Percentiles rank a stretch among this genome's conserved stretches.
These are phyloP conservation scores for Suillus hirtellus DNA, from an alignment of 768 basidiomycete genomes.

Conservation along the genomic window DNA sequence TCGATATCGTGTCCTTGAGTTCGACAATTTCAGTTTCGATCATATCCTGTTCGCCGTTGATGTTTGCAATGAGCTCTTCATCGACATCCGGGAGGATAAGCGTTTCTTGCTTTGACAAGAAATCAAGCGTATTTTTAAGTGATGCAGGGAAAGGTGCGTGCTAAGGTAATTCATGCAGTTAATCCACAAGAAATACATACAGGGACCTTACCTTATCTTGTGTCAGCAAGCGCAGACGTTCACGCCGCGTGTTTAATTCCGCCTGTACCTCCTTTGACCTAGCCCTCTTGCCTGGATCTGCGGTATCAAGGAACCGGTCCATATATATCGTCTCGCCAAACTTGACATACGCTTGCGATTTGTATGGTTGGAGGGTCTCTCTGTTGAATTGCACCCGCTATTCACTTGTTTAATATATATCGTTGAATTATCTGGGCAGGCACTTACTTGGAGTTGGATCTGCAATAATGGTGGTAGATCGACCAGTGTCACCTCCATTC, in stretches of 20 bases:
- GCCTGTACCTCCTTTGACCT: slow-evolving; percentile 70
- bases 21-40: slow-evolving; percentile 58
- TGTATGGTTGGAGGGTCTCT: slow-evolving; percentile 87
- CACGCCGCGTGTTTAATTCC: slow-evolving; percentile 62
- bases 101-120: slow-evolving; percentile 52
- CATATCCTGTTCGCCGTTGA: slow-evolving; percentile 54
- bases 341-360: slow-evolving; percentile 93
- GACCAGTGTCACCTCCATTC: slow-evolving; percentile 84
- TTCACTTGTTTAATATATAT: slow-evolving; percentile 14
- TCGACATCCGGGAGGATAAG: slow-evolving; percentile 55
- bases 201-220: slow-evolving; percentile 62
- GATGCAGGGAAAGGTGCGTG: slow-evolving; percentile 59
- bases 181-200: background rate
- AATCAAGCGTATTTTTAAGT: slow-evolving; percentile 55
- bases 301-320: slow-evolving; percentile 88
- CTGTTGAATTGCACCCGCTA: slow-evolving; percentile 95
- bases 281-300: slow-evolving; percentile 67
- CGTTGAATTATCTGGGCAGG: background rate
- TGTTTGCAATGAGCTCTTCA: slow-evolving; percentile 49
- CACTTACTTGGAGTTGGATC: slow-evolving; percentile 87
- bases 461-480: slow-evolving; percentile 90
- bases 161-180: slow-evolving; percentile 35
- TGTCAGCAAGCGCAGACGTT: slow-evolving; percentile 65
- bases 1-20: slow-evolving; percentile 48
- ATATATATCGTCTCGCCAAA: slow-evolving; percentile 86